Evolutionary conservation across 1,284 basidiomycete species (phyloP).

Genomic region (Phenoliferia sp.): DNA sequence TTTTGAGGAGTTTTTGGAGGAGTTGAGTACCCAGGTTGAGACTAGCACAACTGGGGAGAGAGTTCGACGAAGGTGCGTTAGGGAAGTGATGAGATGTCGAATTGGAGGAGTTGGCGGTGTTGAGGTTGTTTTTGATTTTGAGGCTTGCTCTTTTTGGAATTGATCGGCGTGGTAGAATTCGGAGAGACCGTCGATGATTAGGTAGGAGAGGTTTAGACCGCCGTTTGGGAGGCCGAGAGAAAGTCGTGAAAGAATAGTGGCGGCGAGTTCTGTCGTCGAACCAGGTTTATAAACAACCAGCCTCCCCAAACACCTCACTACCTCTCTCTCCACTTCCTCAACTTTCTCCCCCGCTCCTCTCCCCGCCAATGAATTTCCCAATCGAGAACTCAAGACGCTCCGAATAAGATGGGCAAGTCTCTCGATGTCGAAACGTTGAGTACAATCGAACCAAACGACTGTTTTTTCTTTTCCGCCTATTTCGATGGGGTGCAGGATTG

Average conservation of each 20-base stretch:
- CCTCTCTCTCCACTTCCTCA: constrained; percentile 37
- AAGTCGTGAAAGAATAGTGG: constrained; percentile 49
- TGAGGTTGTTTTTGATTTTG: neutral
- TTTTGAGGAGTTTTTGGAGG: constrained; percentile 33
- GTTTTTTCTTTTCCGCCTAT: constrained; percentile 58
- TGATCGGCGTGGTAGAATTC: constrained; percentile 72
- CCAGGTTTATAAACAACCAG: constrained; percentile 63
- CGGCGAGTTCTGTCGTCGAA: constrained; percentile 62
- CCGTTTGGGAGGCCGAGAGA: neutral
- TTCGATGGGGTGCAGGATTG: neutral
- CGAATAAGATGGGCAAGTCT: constrained; percentile 55
- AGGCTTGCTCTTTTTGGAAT: neutral
- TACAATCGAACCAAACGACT: constrained; percentile 61
- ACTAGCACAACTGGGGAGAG: constrained; percentile 55
- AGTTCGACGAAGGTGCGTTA: constrained; percentile 52
- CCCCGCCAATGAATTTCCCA: no score
- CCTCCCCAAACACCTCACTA: constrained; percentile 45
- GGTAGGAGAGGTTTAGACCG: constrained; percentile 48
- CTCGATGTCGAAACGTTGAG: constrained; percentile 12
- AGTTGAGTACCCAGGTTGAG: constrained; percentile 60
- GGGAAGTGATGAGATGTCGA: constrained; percentile 42
- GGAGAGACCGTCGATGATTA: constrained; percentile 64
- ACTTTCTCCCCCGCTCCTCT: no score
- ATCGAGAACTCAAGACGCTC: no score
- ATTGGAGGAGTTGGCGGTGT: neutral